These are phyloP conservation scores for Ophidiomyces ophidiicola DNA, from an alignment of 2,329 filamentous ascomycete genomes.

Conservation along the genomic window DNA sequence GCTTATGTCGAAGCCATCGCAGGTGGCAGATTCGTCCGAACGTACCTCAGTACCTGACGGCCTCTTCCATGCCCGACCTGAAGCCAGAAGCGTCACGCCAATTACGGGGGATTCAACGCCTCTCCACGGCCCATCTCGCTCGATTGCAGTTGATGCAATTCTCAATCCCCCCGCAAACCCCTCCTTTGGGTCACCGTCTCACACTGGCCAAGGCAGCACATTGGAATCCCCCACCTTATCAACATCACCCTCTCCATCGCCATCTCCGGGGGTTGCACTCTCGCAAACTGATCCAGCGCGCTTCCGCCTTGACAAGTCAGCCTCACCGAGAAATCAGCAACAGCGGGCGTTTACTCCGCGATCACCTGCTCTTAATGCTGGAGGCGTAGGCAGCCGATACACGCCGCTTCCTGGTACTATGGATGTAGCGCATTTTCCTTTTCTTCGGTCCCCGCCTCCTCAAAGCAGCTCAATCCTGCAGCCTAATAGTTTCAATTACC, in stretches of 20 bases:
- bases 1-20: constrained; percentile 31
- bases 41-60: constrained; percentile 15
- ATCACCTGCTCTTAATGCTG: constrained; percentile 29
- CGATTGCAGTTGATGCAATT: constrained; percentile 33
- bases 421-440: constrained; percentile 26
- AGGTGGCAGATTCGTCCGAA: constrained; percentile 23
- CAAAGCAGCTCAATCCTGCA: constrained; percentile 13
- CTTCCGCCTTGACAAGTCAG: constrained; percentile 9
- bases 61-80: background rate
- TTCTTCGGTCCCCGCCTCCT: constrained; percentile 25
- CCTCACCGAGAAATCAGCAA: constrained; percentile 23
- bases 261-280: constrained; percentile 12
- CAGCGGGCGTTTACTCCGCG: constrained; percentile 26
- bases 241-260: constrained; percentile 11
- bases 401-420: constrained; percentile 21
- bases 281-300: constrained; percentile 9
- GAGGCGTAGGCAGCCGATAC: constrained; percentile 20
- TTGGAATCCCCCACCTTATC: constrained; percentile 17
- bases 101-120: constrained; percentile 5
- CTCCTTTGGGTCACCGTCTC: constrained; percentile 13
- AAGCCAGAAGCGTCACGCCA: background rate
- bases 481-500: constrained; percentile 9
- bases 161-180: constrained; percentile 27
- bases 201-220: constrained; percentile 20
- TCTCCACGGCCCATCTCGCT: constrained; percentile 20